Conservation (phyloP, 2,329 filamentous ascomycete species). For the Phyllosticta capitalensis region DNA sequence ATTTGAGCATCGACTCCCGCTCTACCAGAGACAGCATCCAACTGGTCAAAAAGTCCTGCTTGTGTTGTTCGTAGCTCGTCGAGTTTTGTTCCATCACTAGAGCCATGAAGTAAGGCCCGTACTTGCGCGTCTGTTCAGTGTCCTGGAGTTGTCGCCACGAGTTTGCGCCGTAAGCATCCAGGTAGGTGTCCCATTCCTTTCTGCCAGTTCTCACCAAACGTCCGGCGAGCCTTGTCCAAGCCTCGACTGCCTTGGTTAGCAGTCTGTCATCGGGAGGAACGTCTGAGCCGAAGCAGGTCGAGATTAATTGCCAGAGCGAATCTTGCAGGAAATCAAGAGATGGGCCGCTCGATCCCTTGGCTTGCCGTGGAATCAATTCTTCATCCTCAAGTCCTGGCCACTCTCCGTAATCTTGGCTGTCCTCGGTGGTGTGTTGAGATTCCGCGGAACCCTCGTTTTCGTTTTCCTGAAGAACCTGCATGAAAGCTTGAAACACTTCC, state of each 20-base stretch:
- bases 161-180: conserved; percentile 44
- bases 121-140: conserved; percentile 38
- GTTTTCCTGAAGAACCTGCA: conserved; percentile 14
- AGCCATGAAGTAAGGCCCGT: conserved; percentile 36
- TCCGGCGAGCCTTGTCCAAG: conserved; percentile 44
- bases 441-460: conserved; percentile 16
- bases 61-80: conserved; percentile 36
- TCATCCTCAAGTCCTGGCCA: conserved; percentile 45
- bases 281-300: conserved; percentile 53
- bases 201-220: conserved; percentile 35
- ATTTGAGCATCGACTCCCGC: conserved; percentile 50
- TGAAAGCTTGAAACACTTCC: conserved; percentile 32
- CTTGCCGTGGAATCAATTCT: conserved; percentile 11
- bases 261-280: conserved; percentile 44
- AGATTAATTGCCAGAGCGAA: conserved; percentile 45
- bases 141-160: conserved; percentile 40
- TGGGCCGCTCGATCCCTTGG: conserved; percentile 9
- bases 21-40: conserved; percentile 50
- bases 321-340: conserved; percentile 36
- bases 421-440: conserved; percentile 37
- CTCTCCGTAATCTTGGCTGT: conserved; percentile 57
- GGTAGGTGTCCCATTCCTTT: conserved; percentile 46
- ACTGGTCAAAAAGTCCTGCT: conserved; percentile 38
- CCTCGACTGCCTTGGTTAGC: conserved; percentile 42
- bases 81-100: conserved; percentile 30